Percentiles rank a stretch among this genome's conserved stretches.
These are phyloP conservation scores for Phytophthora idaei DNA, from an alignment of 352 stramenopile genomes.

Conservation along the genomic window DNA sequence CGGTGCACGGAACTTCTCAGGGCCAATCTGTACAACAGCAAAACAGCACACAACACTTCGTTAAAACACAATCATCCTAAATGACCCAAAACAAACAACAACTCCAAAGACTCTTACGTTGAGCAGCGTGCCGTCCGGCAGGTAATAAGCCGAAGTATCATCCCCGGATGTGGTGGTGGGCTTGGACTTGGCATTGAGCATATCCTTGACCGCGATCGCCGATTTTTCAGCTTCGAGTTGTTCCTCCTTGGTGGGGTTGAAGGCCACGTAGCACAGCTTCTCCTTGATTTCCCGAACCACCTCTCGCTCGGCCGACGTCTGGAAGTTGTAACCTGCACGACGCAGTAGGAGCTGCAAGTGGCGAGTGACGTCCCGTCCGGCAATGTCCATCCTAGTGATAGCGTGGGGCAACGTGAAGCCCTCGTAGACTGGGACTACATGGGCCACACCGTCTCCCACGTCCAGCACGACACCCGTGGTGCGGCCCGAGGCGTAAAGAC, in stretches of 20 bases:
- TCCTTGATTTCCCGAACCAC: constrained; percentile 91
- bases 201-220: constrained; percentile 51
- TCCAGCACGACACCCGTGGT: constrained; percentile 90
- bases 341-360: constrained; percentile 82
- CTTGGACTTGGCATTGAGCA: constrained; percentile 59
- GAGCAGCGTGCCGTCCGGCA: constrained; percentile 85
- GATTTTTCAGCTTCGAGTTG: constrained; percentile 79
- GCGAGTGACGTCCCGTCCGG: constrained; percentile 83
- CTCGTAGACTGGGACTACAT: constrained; percentile 89
- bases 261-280: constrained; percentile 85
- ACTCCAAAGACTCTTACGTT: constrained; percentile 47
- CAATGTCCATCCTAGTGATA: constrained; percentile 82
- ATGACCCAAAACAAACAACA: not conserved
- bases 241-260: constrained; percentile 86
- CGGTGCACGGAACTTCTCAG: constrained; percentile 81
- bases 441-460: constrained; percentile 86
- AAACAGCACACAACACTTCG: constrained; percentile 1
- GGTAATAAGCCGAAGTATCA: constrained; percentile 75
- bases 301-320: constrained; percentile 88
- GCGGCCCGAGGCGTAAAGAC: constrained; percentile 87
- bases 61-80: not conserved
- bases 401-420: constrained; percentile 83
- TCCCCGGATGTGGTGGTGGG: constrained; percentile 35
- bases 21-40: constrained; percentile 56
- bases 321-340: constrained; percentile 85